phyloP scores from a whole-genome alignment of 306 rosid genomes.

The Bauhinia variegata region DNA sequence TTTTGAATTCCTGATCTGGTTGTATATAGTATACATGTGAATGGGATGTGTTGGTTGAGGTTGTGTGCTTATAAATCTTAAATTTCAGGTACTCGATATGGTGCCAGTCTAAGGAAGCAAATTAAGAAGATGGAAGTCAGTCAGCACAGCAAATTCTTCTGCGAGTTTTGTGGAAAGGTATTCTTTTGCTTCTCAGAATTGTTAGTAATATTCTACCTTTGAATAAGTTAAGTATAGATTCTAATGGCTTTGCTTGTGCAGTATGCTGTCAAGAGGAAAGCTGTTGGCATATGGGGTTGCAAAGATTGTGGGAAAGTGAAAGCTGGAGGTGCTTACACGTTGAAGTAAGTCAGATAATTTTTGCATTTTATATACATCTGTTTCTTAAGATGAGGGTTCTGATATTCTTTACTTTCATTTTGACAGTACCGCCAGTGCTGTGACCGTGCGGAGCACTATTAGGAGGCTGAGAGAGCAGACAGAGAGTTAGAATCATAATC shows the following conservation, averaged over 20 bases:
- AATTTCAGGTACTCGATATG: constrained; percentile 75
- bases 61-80: constrained; percentile 1
- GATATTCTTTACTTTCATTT: constrained; percentile 14
- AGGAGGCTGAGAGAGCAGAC: constrained; percentile 91
- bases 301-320: constrained; percentile 87
- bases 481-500: constrained; percentile 40
- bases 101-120: constrained; percentile 90
- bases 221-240: background rate
- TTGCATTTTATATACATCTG: background rate
- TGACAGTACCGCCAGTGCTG: constrained; percentile 79
- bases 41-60: background rate
- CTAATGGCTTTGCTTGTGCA: constrained; percentile 18
- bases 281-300: constrained; percentile 89
- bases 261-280: constrained; percentile 83
- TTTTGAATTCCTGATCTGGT: background rate
- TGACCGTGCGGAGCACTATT: constrained; percentile 73
- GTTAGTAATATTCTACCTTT: background rate
- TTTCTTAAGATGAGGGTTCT: background rate
- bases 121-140: constrained; percentile 90
- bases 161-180: constrained; percentile 91
- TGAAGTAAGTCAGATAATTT: constrained; percentile 49
- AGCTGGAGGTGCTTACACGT: constrained; percentile 85
- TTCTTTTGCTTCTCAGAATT: background rate
- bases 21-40: background rate
- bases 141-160: constrained; percentile 79